These are phyloP conservation scores for Crepidotus variabilis DNA, from an alignment of 768 basidiomycete genomes.

Conservation along the genomic window DNA sequence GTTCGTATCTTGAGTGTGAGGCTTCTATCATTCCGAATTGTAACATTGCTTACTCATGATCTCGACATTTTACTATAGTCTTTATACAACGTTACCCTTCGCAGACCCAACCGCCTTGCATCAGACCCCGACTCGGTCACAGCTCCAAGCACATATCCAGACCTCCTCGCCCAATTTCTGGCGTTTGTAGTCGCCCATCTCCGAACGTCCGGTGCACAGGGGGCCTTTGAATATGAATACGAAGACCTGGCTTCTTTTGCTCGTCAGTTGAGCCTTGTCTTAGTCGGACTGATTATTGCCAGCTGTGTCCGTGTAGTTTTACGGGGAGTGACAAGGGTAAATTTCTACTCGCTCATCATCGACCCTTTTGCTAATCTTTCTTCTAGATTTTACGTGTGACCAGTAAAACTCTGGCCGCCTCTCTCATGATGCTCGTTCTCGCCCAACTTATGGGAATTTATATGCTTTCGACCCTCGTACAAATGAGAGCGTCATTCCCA, in stretches of 20 bases:
- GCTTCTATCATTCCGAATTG: background rate
- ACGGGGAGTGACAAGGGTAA: constrained; percentile 58
- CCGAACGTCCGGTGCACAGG: constrained; percentile 10
- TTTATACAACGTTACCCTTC: constrained; percentile 45
- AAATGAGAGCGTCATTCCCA: constrained; percentile 79
- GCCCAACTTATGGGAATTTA: constrained; percentile 88
- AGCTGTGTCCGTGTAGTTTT: constrained; percentile 70
- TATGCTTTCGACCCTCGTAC: constrained; percentile 77
- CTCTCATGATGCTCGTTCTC: constrained; percentile 71
- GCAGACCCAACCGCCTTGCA: constrained; percentile 10
- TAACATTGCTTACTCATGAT: background rate
- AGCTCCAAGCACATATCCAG: constrained; percentile 34
- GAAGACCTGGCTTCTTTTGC: constrained; percentile 38
- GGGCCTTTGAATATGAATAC: constrained; percentile 17
- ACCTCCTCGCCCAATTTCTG: constrained; percentile 30
- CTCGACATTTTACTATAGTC: constrained; percentile 36
- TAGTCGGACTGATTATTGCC: constrained; percentile 76
- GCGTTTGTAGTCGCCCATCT: constrained; percentile 5
- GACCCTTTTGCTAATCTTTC: background rate
- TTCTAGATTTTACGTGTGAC: constrained; percentile 56
- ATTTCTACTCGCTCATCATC: constrained; percentile 11
- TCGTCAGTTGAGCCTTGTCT: constrained; percentile 53
- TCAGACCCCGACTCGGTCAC: constrained; percentile 27
- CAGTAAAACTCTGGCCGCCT: constrained; percentile 67
- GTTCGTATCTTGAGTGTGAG: constrained; percentile 60